phyloP scores from a whole-genome alignment of 2,329 filamentous ascomycete genomes.

The Xylaria sp. region DNA sequence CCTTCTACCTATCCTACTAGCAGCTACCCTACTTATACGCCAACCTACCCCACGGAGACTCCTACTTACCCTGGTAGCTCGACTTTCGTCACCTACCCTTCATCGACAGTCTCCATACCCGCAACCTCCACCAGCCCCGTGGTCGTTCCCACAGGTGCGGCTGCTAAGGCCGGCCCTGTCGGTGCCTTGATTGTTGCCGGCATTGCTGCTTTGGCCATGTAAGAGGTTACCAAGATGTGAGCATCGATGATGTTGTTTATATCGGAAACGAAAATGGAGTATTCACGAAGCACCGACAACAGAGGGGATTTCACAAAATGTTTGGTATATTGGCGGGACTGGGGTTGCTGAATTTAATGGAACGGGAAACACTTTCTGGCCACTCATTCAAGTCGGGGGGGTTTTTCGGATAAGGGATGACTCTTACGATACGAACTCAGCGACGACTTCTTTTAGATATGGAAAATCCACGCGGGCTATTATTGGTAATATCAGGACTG shows the following conservation, averaged over 20 bases:
- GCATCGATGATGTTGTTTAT: background rate
- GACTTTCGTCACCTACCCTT: background rate
- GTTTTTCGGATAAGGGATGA: background rate
- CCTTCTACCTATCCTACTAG: background rate
- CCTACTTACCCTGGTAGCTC: background rate
- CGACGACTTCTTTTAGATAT: constrained; percentile 2
- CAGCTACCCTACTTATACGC: background rate
- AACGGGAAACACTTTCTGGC: background rate
- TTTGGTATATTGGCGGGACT: background rate
- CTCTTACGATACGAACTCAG: constrained; percentile 13
- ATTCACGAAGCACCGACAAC: background rate
- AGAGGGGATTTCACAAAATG: background rate
- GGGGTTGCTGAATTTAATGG: background rate
- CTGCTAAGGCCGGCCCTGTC: constrained; percentile 20
- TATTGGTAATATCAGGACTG: background rate
- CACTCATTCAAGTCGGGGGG: constrained; percentile 10
- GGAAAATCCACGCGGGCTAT: constrained; percentile 2
- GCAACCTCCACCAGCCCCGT: constrained; percentile 13
- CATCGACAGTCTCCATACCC: background rate
- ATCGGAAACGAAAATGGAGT: background rate
- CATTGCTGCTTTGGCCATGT: constrained; percentile 22
- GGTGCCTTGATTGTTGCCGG: constrained; percentile 20
- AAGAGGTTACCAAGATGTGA: background rate
- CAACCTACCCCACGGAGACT: constrained; percentile 1
- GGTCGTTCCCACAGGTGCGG: constrained; percentile 21